phyloP scores from a whole-genome alignment of 2,329 filamentous ascomycete genomes.

The Ceratocystis colombiana region DNA sequence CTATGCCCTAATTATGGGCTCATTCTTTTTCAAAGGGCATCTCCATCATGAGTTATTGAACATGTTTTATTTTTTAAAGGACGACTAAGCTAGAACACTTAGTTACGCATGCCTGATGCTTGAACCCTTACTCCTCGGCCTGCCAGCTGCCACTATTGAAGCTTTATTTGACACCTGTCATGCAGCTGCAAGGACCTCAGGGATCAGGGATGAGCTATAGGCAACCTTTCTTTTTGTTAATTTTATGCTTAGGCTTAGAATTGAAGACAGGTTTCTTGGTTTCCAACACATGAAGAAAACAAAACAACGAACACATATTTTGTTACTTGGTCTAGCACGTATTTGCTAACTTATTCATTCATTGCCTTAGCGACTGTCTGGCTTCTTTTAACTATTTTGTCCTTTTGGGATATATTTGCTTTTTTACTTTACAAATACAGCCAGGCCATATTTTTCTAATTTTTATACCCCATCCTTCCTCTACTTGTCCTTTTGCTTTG shows the following conservation, averaged over 20 bases:
- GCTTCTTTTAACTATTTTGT: constrained; percentile 10
- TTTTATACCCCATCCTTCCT: not conserved
- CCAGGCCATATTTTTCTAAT: not conserved
- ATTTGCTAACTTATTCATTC: not conserved
- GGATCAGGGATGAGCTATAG: not conserved
- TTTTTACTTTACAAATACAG: constrained; percentile 3
- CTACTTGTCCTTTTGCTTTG: constrained; percentile 5
- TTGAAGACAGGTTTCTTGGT: constrained; percentile 15
- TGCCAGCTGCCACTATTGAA: not conserved
- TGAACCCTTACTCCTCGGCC: too few relatives aligned
- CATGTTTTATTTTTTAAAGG: too few relatives aligned
- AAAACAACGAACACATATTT: constrained; percentile 12
- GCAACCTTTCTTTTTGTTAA: not conserved
- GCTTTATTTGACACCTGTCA: not conserved
- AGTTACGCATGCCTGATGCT: too few relatives aligned
- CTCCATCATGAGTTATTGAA: too few relatives aligned
- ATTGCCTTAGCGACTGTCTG: constrained; percentile 8
- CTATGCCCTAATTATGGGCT: not conserved
- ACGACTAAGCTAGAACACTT: too few relatives aligned
- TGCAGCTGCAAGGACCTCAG: not conserved
- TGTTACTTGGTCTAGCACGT: not conserved
- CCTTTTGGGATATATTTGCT: not conserved
- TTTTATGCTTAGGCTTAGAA: not conserved
- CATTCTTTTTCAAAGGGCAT: not conserved
- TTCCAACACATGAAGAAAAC: not conserved